These are phyloP conservation scores for Ailanthus altissimus DNA, from an alignment of 345 rosid genomes.

Conservation along the genomic window DNA sequence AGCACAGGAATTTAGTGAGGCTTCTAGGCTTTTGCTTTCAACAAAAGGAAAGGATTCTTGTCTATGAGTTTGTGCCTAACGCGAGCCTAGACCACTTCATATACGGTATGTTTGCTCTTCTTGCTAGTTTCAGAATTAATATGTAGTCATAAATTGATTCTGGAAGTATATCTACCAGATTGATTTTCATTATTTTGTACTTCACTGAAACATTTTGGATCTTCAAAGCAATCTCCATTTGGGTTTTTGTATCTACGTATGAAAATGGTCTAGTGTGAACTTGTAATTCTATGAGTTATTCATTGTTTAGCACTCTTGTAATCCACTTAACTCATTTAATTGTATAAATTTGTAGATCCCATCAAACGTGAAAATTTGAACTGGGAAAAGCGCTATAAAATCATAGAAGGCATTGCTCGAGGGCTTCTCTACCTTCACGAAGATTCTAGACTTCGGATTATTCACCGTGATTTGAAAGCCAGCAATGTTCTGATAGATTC, in stretches of 20 bases:
- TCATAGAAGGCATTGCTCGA: constrained; percentile 42
- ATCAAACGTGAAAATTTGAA: constrained; percentile 15
- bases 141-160: not conserved
- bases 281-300: not conserved
- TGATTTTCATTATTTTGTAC: not conserved
- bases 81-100: constrained; percentile 41
- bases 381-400: constrained; percentile 40
- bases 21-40: constrained; percentile 42
- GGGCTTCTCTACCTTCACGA: constrained; percentile 54
- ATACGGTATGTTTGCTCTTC: constrained; percentile 30
- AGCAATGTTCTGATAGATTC: constrained; percentile 46
- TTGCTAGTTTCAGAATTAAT: not conserved
- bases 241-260: not conserved
- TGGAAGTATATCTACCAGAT: not conserved
- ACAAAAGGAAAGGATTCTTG: constrained; percentile 40
- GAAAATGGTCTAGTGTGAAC: not conserved
- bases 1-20: constrained; percentile 43
- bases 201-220: not conserved
- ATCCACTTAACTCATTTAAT: not conserved
- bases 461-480: constrained; percentile 53
- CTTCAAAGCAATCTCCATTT: not conserved
- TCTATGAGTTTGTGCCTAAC: constrained; percentile 45
- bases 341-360: constrained; percentile 23
- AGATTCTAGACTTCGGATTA: constrained; percentile 44
- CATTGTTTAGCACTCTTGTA: not conserved